Conservation (phyloP, 116 monocot species). For the Iris pallida region DNA sequence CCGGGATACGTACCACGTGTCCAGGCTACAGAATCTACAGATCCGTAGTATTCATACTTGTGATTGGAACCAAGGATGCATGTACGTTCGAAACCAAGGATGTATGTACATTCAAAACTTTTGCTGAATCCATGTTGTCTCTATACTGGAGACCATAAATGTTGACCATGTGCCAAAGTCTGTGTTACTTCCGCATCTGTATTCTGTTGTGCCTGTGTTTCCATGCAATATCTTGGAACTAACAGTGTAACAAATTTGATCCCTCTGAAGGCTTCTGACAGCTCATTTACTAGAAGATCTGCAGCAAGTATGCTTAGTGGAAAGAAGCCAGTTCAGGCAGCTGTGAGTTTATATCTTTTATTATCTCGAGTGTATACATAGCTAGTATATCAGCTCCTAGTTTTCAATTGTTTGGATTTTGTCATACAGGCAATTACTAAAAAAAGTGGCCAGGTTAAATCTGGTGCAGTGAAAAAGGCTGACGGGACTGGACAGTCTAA, state of each 20-base stretch:
- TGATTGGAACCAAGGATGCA: too few relatives aligned
- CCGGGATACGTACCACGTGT: too few relatives aligned
- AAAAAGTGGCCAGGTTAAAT: constrained; percentile 55
- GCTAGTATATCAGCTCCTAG: not conserved
- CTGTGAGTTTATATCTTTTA: constrained; percentile 34
- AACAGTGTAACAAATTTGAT: not conserved
- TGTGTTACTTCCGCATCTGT: too few relatives aligned
- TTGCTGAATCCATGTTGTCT: too few relatives aligned
- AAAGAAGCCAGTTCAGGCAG: constrained; percentile 71
- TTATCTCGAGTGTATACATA: not conserved
- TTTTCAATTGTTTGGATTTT: not conserved
- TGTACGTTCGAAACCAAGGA: too few relatives aligned
- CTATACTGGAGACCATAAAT: too few relatives aligned
- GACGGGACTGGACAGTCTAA: constrained; percentile 63
- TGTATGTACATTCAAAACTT: too few relatives aligned
- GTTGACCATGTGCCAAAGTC: too few relatives aligned
- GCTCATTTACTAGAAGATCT: constrained; percentile 67
- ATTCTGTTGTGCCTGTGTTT: too few relatives aligned
- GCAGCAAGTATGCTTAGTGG: constrained; percentile 99
- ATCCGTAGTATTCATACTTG: too few relatives aligned
- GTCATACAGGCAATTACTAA: constrained; percentile 46
- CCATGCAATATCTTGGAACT: not conserved
- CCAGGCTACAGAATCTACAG: too few relatives aligned
- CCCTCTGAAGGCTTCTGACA: constrained; percentile 36
- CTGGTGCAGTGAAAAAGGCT: constrained; percentile 52